Evolutionary conservation across 495 filamentous ascomycete species (phyloP).

Genomic region (Pyrenula aspistea): DNA sequence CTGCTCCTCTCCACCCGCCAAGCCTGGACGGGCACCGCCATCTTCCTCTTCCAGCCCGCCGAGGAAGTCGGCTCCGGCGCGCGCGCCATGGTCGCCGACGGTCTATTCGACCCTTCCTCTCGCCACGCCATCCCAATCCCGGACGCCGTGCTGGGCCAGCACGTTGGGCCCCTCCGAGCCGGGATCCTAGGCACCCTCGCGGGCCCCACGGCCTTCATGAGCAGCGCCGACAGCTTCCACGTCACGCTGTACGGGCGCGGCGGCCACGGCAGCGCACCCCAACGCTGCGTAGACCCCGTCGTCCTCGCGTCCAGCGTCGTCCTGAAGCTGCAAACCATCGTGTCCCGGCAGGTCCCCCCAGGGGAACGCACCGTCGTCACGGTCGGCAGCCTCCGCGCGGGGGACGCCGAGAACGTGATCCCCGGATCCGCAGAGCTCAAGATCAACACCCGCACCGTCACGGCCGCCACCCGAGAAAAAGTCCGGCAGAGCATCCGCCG

Average conservation of each 20-base stretch:
- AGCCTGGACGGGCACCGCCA: slow-evolving; percentile 43
- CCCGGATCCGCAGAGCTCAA: slow-evolving; percentile 32
- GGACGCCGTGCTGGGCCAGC: slow-evolving; percentile 44
- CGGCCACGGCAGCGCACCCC: slow-evolving; percentile 38
- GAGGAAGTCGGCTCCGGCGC: slow-evolving; percentile 47
- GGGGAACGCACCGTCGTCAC: slow-evolving; percentile 37
- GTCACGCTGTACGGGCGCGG: slow-evolving; percentile 39
- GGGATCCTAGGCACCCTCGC: slow-evolving; percentile 24
- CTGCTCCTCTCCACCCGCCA: slow-evolving; percentile 26
- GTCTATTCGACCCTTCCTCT: slow-evolving; percentile 36
- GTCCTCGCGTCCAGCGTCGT: slow-evolving; percentile 37
- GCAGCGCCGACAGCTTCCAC: slow-evolving; percentile 34
- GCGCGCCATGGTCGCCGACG: slow-evolving; percentile 48
- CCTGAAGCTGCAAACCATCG: slow-evolving; percentile 35
- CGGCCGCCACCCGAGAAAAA: slow-evolving; percentile 22
- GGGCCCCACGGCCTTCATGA: slow-evolving; percentile 8
- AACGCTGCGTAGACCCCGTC: slow-evolving; percentile 38
- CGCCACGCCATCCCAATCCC: slow-evolving; percentile 32
- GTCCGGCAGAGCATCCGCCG: slow-evolving; percentile 28
- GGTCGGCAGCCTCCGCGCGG: slow-evolving; percentile 36
- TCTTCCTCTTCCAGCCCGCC: slow-evolving; percentile 48
- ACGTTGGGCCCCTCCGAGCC: slow-evolving; percentile 36
- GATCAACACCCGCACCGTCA: slow-evolving; percentile 33
- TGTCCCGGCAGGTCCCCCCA: slow-evolving; percentile 36
- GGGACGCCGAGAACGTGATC: slow-evolving; percentile 41